A percentile compares a stretch with the other conserved stretches of the same genome.
Evolutionary conservation across 805 yeast species (phyloP).

Genomic region (Yarrowia sp.): DNA sequence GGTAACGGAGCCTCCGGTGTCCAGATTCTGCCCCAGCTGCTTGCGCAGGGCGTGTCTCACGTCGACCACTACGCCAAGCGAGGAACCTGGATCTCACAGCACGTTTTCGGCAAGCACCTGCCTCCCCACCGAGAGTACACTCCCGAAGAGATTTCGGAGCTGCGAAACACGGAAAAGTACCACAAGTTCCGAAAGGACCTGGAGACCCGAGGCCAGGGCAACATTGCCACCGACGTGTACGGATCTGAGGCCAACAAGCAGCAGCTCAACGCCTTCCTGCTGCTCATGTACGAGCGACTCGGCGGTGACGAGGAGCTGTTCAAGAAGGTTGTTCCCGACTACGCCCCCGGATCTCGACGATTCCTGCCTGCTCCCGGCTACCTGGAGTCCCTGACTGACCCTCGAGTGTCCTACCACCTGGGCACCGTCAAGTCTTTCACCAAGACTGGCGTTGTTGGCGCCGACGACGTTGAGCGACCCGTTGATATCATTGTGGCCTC

Average conservation of each 20-base stretch:
- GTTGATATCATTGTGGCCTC: conserved; percentile 40
- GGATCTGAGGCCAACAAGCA: conserved; percentile 32
- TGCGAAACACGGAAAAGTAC: conserved; percentile 42
- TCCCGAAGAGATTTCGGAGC: conserved; percentile 41
- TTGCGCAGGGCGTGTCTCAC: conserved; percentile 42
- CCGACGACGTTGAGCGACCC: conserved; percentile 40
- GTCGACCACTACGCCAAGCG: conserved; percentile 38
- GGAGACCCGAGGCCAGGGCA: conserved; percentile 40
- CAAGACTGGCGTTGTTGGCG: conserved; percentile 42
- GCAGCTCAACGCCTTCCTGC: conserved; percentile 21
- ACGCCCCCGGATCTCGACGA: conserved; percentile 44
- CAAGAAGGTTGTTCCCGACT: conserved; percentile 43
- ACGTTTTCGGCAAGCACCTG: conserved; percentile 42
- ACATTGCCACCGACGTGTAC: conserved; percentile 34
- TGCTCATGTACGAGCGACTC: conserved; percentile 39
- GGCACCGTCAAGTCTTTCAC: conserved; percentile 41
- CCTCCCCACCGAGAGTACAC: conserved; percentile 42
- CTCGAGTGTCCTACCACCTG: conserved; percentile 43
- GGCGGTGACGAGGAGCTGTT: conserved; percentile 38
- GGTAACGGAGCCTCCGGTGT: conserved; percentile 40
- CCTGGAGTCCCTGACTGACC: conserved; percentile 42
- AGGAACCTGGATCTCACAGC: conserved; percentile 38
- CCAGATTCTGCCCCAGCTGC: conserved; percentile 43
- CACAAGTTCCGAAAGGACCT: conserved; percentile 44
- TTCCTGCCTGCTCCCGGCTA: conserved; percentile 45